Evolutionary conservation across 306 rosid species (phyloP).

Genomic region (Prunus padus): DNA sequence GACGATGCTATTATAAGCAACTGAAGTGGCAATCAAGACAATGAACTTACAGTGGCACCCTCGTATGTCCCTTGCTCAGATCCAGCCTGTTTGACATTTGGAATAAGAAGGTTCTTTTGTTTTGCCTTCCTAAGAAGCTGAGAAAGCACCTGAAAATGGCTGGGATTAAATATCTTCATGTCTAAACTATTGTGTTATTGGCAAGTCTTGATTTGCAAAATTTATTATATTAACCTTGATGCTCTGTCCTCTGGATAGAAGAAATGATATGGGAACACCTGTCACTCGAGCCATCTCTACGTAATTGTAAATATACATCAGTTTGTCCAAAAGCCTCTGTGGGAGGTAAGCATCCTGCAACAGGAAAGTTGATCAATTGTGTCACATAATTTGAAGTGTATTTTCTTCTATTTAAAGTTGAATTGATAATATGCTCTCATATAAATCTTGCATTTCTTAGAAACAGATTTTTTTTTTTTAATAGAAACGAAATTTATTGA

Average conservation of each 20-base stretch:
- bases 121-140: constrained; percentile 99
- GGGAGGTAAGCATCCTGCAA: constrained; percentile 98
- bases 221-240: constrained; percentile 53
- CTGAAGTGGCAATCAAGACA: not conserved
- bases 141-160: constrained; percentile 75
- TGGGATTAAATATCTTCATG: constrained; percentile 12
- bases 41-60: constrained; percentile 93
- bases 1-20: not conserved
- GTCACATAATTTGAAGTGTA: not conserved
- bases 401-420: not conserved
- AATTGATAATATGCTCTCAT: not conserved
- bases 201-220: constrained; percentile 4
- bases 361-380: constrained; percentile 14
- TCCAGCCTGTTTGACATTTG: constrained; percentile 85
- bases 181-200: constrained; percentile 18
- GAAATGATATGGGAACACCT: constrained; percentile 95
- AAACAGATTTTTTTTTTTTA: no score
- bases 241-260: constrained; percentile 97
- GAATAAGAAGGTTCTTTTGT: constrained; percentile 82
- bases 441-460: no score
- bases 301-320: constrained; percentile 92
- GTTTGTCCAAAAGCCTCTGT: constrained; percentile 89
- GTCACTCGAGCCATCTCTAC: constrained; percentile 99
- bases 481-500: no score
- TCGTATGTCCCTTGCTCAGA: constrained; percentile 97